phyloP scores from a whole-genome alignment of 2,329 filamentous ascomycete genomes.

The Epichloe sylvatica region DNA sequence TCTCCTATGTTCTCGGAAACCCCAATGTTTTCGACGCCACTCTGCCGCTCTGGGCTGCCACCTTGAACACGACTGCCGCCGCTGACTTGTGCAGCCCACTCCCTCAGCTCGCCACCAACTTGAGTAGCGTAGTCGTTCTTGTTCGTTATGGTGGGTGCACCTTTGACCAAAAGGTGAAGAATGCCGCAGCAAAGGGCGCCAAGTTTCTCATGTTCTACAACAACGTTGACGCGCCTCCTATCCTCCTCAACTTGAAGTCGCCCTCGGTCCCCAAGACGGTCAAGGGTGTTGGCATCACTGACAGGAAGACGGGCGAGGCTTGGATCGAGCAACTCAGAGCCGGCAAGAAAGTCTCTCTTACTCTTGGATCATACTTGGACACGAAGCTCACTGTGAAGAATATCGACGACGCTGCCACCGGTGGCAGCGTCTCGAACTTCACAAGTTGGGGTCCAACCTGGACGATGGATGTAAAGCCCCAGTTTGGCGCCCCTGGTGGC shows the following conservation, averaged over 20 bases:
- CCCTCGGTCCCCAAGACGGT: too few species aligned
- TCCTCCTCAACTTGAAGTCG: too few species aligned
- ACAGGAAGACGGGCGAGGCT: slow-evolving; percentile 10
- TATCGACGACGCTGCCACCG: neutral
- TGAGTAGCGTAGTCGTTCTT: slow-evolving; percentile 38
- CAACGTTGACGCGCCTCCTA: slow-evolving; percentile 18
- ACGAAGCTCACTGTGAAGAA: neutral
- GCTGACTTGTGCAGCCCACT: slow-evolving; percentile 35
- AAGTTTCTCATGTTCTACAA: slow-evolving; percentile 50
- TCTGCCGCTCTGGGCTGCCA: slow-evolving; percentile 28
- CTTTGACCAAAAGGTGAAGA: neutral
- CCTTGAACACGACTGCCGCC: slow-evolving; percentile 28
- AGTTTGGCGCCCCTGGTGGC: slow-evolving; percentile 25
- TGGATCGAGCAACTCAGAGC: slow-evolving; percentile 26
- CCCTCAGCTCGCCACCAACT: slow-evolving; percentile 35
- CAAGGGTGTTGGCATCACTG: too few species aligned
- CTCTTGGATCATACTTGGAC: slow-evolving; percentile 19
- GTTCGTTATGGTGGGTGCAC: slow-evolving; percentile 39
- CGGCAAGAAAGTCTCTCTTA: slow-evolving; percentile 24
- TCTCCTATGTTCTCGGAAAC: slow-evolving; percentile 26
- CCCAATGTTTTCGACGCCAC: slow-evolving; percentile 23
- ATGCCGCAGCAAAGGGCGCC: slow-evolving; percentile 30
- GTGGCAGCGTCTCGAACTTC: slow-evolving; percentile 4
- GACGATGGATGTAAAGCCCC: slow-evolving; percentile 26
- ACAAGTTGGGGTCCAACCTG: slow-evolving; percentile 28